Evolutionary conservation across 208 protist genomes (phyloP), one percentile per base, ranked within the genome.

Genomic region (Acanthamoeba lenticulata): DNA sequence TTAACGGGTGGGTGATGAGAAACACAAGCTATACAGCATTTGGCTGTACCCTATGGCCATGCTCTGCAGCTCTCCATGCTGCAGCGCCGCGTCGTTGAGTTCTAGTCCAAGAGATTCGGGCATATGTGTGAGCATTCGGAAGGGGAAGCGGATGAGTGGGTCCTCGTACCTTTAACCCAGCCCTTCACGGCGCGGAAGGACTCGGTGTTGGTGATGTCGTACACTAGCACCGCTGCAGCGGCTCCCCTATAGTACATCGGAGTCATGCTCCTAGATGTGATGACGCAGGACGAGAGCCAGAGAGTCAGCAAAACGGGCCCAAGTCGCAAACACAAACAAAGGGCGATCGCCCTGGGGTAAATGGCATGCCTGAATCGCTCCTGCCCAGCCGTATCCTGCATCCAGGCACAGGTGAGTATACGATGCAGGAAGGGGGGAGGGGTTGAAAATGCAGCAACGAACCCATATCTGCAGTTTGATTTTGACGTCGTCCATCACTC

Each of bases 201-300:
- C 32, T 93, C 86, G 13, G 19, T 34, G 93, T 89, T 85, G 42
- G 81, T 95, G 34, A 97, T 94, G 24, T 95, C 94, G 83, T 95
- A 97, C 36, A 96, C 95, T 21, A 97, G 60, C 57, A 97, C 94
- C 27, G 96, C 96, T 2, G 96, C 95, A 19, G 89, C 92, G 32
- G 96, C 95, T 44, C 94, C 95, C 47, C 94, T 94, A 94, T 97
- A 97, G 77, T 97, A 97, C 89, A 97, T 96, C 13, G 96, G 96
- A 32, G 96, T 94, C 65, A 97, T 93, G 55, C 85, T 91, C 52
- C 85, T 91, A 17, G 49, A 57, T 19, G n/a, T 42, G 40, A 40
- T n/a, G 36, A 40, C 13, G 40, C 24, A n/a, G 32, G n/a, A 89
- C 9, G 79, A 36, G 65, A 17, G 11, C 19, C 9, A 57, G 49